A percentile compares a stretch with the other conserved stretches of the same genome.
These are phyloP conservation scores for Phytophthora parvispora DNA, from an alignment of 352 stramenopile species.

Conservation along the genomic window DNA sequence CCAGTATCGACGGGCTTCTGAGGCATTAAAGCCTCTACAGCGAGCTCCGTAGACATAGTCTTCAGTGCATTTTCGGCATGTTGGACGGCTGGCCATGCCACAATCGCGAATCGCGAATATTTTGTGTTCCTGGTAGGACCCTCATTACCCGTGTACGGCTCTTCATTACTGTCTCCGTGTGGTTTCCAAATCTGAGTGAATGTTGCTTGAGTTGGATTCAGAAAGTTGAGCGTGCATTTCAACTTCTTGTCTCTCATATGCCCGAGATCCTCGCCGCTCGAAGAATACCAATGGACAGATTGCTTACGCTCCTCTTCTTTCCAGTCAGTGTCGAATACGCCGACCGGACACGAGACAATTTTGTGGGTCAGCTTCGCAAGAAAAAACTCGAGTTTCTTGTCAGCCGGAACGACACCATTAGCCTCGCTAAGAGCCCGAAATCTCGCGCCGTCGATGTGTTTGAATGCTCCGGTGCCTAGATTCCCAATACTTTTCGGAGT, in stretches of 20 bases:
- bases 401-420: conserved; percentile 1
- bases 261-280: conserved; percentile 5
- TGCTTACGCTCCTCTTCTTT: conserved; percentile 11
- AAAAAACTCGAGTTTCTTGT: conserved; percentile 22
- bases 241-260: not conserved
- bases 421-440: conserved; percentile 29
- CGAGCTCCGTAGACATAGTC: conserved; percentile 4
- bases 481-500: conserved; percentile 25
- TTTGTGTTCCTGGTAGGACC: conserved; percentile 12
- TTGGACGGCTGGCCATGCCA: conserved; percentile 17
- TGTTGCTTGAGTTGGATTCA: conserved; percentile 29
- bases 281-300: conserved; percentile 14
- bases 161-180: conserved; percentile 6
- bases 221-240: conserved; percentile 20
- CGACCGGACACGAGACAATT: not conserved
- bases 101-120: conserved; percentile 26
- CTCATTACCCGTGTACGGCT: conserved; percentile 29
- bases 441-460: conserved; percentile 25
- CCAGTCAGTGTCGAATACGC: conserved; percentile 1
- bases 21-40: conserved; percentile 2
- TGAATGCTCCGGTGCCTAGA: conserved; percentile 20
- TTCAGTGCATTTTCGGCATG: conserved; percentile 7
- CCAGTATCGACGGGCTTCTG: not conserved
- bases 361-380: conserved; percentile 19
- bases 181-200: conserved; percentile 16